phyloP scores from a whole-genome alignment of 1,284 basidiomycete genomes.

The Chiua sp. region DNA sequence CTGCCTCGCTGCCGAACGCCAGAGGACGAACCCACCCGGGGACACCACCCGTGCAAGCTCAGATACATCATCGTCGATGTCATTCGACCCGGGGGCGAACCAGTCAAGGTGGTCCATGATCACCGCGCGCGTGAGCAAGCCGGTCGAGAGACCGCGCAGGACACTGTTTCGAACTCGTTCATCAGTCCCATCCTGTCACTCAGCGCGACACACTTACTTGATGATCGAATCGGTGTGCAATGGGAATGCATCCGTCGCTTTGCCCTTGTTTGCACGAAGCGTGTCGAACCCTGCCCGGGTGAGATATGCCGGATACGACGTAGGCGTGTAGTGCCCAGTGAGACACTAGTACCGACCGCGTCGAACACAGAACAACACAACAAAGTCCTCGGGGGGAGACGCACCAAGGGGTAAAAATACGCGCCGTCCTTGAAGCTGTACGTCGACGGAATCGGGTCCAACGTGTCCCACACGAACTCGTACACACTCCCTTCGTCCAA shows the following conservation, averaged over 20 bases:
- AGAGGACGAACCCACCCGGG: constrained; percentile 69
- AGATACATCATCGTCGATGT: constrained; percentile 65
- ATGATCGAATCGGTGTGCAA: constrained; percentile 82
- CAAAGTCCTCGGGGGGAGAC: too few relatives aligned
- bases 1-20: constrained; percentile 71
- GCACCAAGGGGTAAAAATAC: constrained; percentile 72
- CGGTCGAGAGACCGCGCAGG: constrained; percentile 57
- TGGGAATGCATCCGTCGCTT: constrained; percentile 67
- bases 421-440: constrained; percentile 61
- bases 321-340: constrained; percentile 66
- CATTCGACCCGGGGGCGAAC: constrained; percentile 66
- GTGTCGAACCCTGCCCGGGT: constrained; percentile 68
- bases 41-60: constrained; percentile 69
- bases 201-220: constrained; percentile 65
- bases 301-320: constrained; percentile 79
- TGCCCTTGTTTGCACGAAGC: constrained; percentile 56
- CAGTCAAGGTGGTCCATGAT: constrained; percentile 87
- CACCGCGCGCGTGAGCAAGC: constrained; percentile 66
- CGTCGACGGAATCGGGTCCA: constrained; percentile 65
- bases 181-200: too few relatives aligned
- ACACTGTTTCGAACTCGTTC: too few relatives aligned
- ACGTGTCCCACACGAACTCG: constrained; percentile 65
- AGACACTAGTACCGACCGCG: constrained; percentile 46
- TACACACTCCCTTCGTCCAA: constrained; percentile 66
- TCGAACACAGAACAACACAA: too few relatives aligned